Base-by-base conservation (phyloP, 2,329 filamentous ascomycete genomes). In the Chrysoporthe cubensis region DNA sequence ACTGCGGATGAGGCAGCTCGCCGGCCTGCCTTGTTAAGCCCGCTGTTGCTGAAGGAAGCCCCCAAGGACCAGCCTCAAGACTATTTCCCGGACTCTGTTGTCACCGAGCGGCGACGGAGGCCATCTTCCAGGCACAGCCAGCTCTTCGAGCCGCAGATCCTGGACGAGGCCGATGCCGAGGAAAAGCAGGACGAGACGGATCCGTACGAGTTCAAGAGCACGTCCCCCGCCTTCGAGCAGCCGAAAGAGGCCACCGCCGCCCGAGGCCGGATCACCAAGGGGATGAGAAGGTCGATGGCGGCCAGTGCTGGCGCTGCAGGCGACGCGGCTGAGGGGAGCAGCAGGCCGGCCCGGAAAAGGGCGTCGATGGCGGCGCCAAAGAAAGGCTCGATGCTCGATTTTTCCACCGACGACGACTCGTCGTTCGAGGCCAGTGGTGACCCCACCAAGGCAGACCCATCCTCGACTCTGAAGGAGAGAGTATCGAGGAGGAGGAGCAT, bases 141-240 rank as follows among this genome's bases (percentile, higher is more conserved):
- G 32, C 58, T 67, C 4, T 62, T 69, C 13, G 61, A 69, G 34
- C 43, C 60, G 57, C 50, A 62, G 4, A 57, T 43, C 1, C 48
- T 64, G 52, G 66, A 68, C 2, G 48, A 43, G 1, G 60, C 26
- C 26, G 54, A 61, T 4, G 21, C 11, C 11, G 59, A 62, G 16
- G 58, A 65, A 9, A 58, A 62, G 11, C 50, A 62, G 21, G 40
- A 59, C 18, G 54, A 52, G 13, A 42, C 64, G 43, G 86, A 88
- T 71, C 78, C 87, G 7, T 88, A 88, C 70, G 85, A 88, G 66
- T 87, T 88, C 71, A 79, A 79, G 7, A 80, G 78, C 67, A 82
- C 82, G 2, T 85, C 85, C 5, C 83, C 84, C 1, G 70, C 67
- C 62, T 62, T 77, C 46, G 71, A 71, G 26, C 58, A 48, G 37